Evolutionary conservation across 2,329 filamentous ascomycete genomes (phyloP).

Genomic region (Alternaria triticina): DNA sequence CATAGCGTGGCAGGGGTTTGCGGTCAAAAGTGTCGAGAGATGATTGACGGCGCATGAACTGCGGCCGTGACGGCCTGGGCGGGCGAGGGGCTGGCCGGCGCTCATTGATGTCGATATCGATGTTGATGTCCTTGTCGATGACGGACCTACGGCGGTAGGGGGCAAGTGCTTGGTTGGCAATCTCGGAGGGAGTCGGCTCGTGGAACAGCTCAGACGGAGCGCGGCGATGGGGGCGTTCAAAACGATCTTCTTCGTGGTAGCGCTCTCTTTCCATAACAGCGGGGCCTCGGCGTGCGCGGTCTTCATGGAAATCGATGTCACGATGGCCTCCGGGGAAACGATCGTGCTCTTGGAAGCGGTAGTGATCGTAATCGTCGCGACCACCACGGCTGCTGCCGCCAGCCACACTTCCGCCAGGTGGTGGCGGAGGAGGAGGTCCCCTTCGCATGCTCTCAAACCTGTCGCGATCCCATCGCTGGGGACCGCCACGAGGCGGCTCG

Average conservation of each 20-base stretch:
- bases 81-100: conserved; percentile 52
- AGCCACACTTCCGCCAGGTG: conserved; percentile 7
- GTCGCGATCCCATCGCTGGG: conserved; percentile 58
- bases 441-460: conserved; percentile 55
- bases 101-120: conserved; percentile 47
- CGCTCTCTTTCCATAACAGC: conserved; percentile 57
- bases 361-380: conserved; percentile 45
- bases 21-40: conserved; percentile 91
- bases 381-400: conserved; percentile 25
- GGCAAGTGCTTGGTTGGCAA: conserved; percentile 60
- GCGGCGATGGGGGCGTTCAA: conserved; percentile 41
- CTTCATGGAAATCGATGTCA: conserved; percentile 53
- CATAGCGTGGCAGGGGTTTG: conserved; percentile 65
- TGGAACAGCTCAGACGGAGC: conserved; percentile 55
- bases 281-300: conserved; percentile 49
- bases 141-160: conserved; percentile 66
- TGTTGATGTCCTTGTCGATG: conserved; percentile 62
- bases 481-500: conserved; percentile 36
- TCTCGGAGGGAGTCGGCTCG: conserved; percentile 54
- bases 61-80: conserved; percentile 71
- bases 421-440: background rate
- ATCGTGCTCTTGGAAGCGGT: conserved; percentile 54
- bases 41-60: conserved; percentile 79
- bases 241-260: conserved; percentile 63
- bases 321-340: conserved; percentile 50